phyloP scores from a whole-genome alignment of 345 rosid genomes.

The Mangifera indica region DNA sequence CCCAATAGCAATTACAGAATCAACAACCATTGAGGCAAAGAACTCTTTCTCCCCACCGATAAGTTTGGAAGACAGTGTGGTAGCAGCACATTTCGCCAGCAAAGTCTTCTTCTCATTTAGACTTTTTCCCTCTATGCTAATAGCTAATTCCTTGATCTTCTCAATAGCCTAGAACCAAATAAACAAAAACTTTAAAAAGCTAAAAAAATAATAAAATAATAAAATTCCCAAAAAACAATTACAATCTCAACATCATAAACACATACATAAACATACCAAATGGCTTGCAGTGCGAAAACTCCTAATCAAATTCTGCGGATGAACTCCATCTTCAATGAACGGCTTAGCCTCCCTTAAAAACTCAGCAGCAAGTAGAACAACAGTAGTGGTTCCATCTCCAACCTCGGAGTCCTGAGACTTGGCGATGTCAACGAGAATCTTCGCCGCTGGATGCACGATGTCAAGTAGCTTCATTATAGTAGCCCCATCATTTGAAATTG shows the following conservation, averaged over 20 bases:
- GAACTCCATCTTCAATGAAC: constrained; percentile 94
- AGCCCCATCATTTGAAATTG: constrained; percentile 98
- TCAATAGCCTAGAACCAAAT: constrained; percentile 62
- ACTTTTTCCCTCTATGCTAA: constrained; percentile 90
- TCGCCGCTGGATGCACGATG: constrained; percentile 92
- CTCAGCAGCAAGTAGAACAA: constrained; percentile 90
- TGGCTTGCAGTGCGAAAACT: constrained; percentile 82
- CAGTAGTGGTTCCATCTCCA: constrained; percentile 98
- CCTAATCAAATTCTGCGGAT: constrained; percentile 84
- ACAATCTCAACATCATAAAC: background rate
- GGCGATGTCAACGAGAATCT: constrained; percentile 99
- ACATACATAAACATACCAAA: constrained; percentile 41
- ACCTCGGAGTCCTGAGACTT: constrained; percentile 99
- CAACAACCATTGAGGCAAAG: constrained; percentile 89
- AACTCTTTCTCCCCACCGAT: constrained; percentile 98
- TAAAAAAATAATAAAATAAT: background rate
- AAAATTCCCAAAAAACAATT: background rate
- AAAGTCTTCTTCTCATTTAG: constrained; percentile 85
- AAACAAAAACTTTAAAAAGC: background rate
- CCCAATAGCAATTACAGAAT: constrained; percentile 89
- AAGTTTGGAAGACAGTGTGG: constrained; percentile 94
- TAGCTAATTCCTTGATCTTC: constrained; percentile 76
- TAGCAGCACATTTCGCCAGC: constrained; percentile 91
- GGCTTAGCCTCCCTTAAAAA: constrained; percentile 98
- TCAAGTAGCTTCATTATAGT: constrained; percentile 99